phyloP scores from a whole-genome alignment of 176 grass and related monocot genomes.

The Triticum timopheevii region DNA sequence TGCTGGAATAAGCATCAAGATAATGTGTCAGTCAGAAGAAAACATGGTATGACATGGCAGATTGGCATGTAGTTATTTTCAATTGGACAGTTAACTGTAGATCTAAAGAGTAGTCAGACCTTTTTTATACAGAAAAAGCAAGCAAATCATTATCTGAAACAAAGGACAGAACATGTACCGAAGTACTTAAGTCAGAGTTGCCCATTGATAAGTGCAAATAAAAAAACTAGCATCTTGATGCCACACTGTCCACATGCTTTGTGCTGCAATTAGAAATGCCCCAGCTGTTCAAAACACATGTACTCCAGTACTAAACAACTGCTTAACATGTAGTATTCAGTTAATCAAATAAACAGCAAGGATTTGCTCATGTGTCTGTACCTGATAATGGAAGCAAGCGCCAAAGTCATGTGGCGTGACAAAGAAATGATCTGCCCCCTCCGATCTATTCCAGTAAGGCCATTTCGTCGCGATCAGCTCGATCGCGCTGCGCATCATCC shows the following conservation, averaged over 20 bases:
- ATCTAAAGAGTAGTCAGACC: neutral
- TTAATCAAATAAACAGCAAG: conserved; percentile 19
- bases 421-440: conserved; percentile 97
- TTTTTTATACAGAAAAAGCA: neutral
- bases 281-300: neutral
- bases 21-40: neutral
- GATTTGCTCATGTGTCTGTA: conserved; percentile 33
- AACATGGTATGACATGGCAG: neutral
- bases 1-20: conserved; percentile 4
- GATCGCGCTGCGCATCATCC: conserved; percentile 87
- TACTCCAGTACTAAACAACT: conserved; percentile 4
- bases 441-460: conserved; percentile 89
- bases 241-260: conserved; percentile 32
- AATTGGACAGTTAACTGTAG: neutral
- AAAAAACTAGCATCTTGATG: conserved; percentile 3
- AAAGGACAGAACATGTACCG: conserved; percentile 28
- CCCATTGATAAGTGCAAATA: conserved; percentile 15
- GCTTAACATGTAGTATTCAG: neutral
- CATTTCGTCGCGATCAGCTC: conserved; percentile 72
- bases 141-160: conserved; percentile 10
- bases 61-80: conserved; percentile 1
- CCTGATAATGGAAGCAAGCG: conserved; percentile 96
- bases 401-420: conserved; percentile 93
- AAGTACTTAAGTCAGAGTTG: conserved; percentile 19
- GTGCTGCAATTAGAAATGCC: conserved; percentile 19